These are phyloP conservation scores for Talaromyces sp. DNA, from an alignment of 2,329 filamentous ascomycete species.

Conservation along the genomic window DNA sequence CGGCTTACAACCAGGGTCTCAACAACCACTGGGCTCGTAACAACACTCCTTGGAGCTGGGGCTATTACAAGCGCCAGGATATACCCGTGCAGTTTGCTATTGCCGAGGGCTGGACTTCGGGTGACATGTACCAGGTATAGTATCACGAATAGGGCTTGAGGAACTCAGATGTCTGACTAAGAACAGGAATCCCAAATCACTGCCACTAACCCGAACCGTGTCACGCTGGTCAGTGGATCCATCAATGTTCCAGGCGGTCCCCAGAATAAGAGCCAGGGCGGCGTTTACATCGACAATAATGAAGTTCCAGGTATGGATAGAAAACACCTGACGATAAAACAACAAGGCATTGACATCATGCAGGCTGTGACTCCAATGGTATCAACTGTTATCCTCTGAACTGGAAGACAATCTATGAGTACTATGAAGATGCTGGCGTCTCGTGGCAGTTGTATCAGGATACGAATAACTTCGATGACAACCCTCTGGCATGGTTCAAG, in stretches of 20 bases:
- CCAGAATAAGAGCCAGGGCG: constrained; percentile 31
- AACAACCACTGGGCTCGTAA: constrained; percentile 59
- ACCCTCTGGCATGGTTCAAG: constrained; percentile 57
- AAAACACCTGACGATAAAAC: neutral
- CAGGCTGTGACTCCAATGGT: constrained; percentile 47
- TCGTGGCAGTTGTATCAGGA: constrained; percentile 57
- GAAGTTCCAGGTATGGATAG: constrained; percentile 48
- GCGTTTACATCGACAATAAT: constrained; percentile 56
- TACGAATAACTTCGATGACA: constrained; percentile 58
- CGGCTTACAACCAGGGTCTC: constrained; percentile 53
- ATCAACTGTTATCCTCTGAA: constrained; percentile 58
- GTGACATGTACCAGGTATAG: constrained; percentile 58
- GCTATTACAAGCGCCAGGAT: constrained; percentile 54
- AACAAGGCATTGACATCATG: neutral
- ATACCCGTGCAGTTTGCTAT: constrained; percentile 59
- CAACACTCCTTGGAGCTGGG: constrained; percentile 59
- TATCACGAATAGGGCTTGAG: neutral
- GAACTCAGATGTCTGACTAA: neutral
- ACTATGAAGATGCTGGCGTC: constrained; percentile 52
- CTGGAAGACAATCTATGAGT: constrained; percentile 57
- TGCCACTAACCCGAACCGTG: constrained; percentile 57
- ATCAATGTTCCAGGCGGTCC: constrained; percentile 4
- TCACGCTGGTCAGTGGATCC: constrained; percentile 50
- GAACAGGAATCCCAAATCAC: constrained; percentile 53
- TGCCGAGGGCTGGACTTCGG: constrained; percentile 58